Evolutionary conservation across 495 filamentous ascomycete genomes (phyloP), one percentile per base, ranked within the genome.

Genomic region (Achaetomiella virescens): DNA sequence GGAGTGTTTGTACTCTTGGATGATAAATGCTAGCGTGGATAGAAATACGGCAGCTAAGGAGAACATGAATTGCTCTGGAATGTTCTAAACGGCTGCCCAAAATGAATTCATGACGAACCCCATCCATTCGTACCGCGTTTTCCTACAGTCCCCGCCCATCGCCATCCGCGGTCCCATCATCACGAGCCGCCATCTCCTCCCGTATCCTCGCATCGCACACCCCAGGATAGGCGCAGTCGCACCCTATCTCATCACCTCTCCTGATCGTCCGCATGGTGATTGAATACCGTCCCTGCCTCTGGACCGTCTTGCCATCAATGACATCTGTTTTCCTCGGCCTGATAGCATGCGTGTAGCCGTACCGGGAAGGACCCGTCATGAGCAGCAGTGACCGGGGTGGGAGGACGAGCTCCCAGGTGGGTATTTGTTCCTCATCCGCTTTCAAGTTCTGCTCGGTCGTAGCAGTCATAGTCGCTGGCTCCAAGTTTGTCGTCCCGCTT

Each of bases 291-390:
- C 65, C 66, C 43, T 50, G 44, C 21, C 66, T 53, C 42, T 20
- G 41, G 21, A 67, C 55, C 52, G 53, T 33, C 52, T 44, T 14
- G 1, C 65, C 65, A 15, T 50, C 57, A 9, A 66, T 35, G n/a
- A 66, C 18, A 40, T 69, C 66, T 29, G 65, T 69, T 54, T 66
- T 69, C 38, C 66, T 38, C 20, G 60, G 52, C 40, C 60, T 51
- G 42, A 69, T 69, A 17, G 60, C 65, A 35, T 69, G 66, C 18
- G 61, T 64, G 40, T 62, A 69, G 11, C 66, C 66, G 40, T 67
- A 69, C 14, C 66, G 56, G 33, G 66, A 53, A 0, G 66, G 42
- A 15, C 66, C 66, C 31, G 40, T 62, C 62, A 69, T 69, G 12
- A 69, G 50, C 24, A 69, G 50, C 11, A 69, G 48, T 24, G 66